Conservation (phyloP, 768 basidiomycete genomes). For the Russula abietina region DNA sequence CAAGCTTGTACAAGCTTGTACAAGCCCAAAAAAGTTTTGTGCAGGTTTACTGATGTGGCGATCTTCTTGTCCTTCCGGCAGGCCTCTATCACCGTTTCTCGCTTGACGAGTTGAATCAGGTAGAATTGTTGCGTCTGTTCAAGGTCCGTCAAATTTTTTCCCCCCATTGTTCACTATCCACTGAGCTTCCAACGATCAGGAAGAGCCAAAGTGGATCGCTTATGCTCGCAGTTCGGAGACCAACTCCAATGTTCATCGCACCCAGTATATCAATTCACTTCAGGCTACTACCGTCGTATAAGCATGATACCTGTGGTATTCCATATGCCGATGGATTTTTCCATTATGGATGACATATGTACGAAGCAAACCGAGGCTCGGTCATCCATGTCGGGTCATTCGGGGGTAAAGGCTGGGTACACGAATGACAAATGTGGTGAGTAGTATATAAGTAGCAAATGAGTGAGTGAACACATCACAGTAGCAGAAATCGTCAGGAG, state of each 20-base stretch:
- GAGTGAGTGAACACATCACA: too few relatives aligned
- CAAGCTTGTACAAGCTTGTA: too few relatives aligned
- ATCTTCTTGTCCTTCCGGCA: conserved; percentile 83
- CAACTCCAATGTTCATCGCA: conserved; percentile 57
- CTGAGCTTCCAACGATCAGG: conserved; percentile 40
- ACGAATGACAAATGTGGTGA: too few relatives aligned
- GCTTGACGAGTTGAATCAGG: conserved; percentile 65
- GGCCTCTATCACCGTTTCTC: conserved; percentile 96
- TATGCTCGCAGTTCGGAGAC: conserved; percentile 58
- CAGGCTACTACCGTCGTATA: neutral
- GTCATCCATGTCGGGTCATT: too few relatives aligned
- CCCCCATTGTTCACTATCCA: neutral
- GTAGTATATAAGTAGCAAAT: too few relatives aligned
- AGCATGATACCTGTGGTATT: neutral
- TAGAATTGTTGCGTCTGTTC: conserved; percentile 80
- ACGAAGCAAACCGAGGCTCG: too few relatives aligned
- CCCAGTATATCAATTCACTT: conserved; percentile 49
- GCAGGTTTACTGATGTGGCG: too few relatives aligned
- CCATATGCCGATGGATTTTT: too few relatives aligned
- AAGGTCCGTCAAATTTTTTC: conserved; percentile 48
- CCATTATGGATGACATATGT: too few relatives aligned
- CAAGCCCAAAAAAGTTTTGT: too few relatives aligned
- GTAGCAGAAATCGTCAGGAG: too few relatives aligned
- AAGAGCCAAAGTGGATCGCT: conserved; percentile 88
- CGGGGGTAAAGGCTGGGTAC: too few relatives aligned